Evolutionary conservation across 2,329 filamentous ascomycete genomes (phyloP), one percentile per base, ranked within the genome.

Genomic region (Thelonectria rubi): DNA sequence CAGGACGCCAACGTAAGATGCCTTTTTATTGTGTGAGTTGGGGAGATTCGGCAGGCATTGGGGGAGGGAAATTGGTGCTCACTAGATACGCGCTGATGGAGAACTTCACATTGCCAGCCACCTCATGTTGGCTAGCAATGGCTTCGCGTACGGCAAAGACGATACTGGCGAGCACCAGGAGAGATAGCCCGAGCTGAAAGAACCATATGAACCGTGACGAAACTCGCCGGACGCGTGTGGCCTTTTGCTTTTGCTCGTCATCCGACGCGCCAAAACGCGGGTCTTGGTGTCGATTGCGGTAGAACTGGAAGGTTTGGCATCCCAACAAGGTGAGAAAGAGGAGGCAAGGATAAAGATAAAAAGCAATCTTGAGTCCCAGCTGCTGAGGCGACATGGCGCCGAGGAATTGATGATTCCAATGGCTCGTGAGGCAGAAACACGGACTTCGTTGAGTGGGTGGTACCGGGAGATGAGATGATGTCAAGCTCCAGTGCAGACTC

Each of bases 41-140:
- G 54, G 12, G 32, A 8, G 17, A 18, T 10, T 5, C 40, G 24
- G 17, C 15, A 12, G 6, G n/a, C 6, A 9, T 8, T 3, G n/a
- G 5, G 3, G 9, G 6, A 17, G 30, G 7, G 7, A 24, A 20
- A 21, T 3, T n/a, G 10, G 68, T 30, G 67, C 20, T 46, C 64
- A 78, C 78, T 60, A 81, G 55, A 63, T 78, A 81, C 12, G 79
- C 77, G 65, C 76, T 80, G 61, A 77, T 77, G 3, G 77, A 73
- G 54, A 81, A 80, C 2, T 70, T 66, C 52, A 73, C 63, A 2
- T 63, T 68, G 47, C 70, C 74, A 6, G 34, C 20, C 5, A 61
- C 67, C 14, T 70, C 67, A 62, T 72, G 57, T 6, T 71, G 69
- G 47, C 65, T 66, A 24, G 65, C 60, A 51, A 80, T 60, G 4